Evolutionary conservation across 192 early-diverging fungal species (phyloP), one percentile per base, ranked within the genome.

Genomic region (Thoreauomyces humboldtii): DNA sequence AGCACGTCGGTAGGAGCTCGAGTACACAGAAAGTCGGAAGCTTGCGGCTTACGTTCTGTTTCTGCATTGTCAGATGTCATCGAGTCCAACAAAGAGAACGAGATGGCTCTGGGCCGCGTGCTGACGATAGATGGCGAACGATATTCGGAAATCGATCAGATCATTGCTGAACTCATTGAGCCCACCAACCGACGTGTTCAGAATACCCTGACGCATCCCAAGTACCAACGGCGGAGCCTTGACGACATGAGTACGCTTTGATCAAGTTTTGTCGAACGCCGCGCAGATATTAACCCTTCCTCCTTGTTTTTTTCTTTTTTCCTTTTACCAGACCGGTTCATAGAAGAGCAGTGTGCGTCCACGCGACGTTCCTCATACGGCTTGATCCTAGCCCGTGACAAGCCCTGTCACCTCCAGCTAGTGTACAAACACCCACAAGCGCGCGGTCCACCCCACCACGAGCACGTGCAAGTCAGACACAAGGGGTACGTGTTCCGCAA

Each of bases 81-180:
- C 7, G 89, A 93, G 65, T 33, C 65, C 22, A 78, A 87, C 52
- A 89, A 91, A 73, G 81, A 85, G 41, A 86, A 85, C 55, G 90
- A 88, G 37, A 85, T 76, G 50, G 86, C 84, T 21, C 68, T 93
- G 6, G 91, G 89, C 51, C 74, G 81, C 37, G 78, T 74, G 6
- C 79, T 94, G 38, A 79, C 82, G 24, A 79, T 94, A 29, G 89
- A 86, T 28, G 80, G 83, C 9, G 58, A 77, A 25, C 77, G 80
- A 31, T 98, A 88, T 72, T 77, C 83, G n/a, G 94, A 94, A 63
- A 70, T 98, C 41, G 96, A 98, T 59, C 89, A 98, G 70, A 79
- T 98, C 59, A 75, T 96, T 19, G 93, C 92, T 4, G 81, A 87
- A 22, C 89, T 95, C 61, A 85, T 98, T 22, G 96, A 96, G 59